Conservation (phyloP, 306 rosid species). For the Sindora glabra region DNA sequence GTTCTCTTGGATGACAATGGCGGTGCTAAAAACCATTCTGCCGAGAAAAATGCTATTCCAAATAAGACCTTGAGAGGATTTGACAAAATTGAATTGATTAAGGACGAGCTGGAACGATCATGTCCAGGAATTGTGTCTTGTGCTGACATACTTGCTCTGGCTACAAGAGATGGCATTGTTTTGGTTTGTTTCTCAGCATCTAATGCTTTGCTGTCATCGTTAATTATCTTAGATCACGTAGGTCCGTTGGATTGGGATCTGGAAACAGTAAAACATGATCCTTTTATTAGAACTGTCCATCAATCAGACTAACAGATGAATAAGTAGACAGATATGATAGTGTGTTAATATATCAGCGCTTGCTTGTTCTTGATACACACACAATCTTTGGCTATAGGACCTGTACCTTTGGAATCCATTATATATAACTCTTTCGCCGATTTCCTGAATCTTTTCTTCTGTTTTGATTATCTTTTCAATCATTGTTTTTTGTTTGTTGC, state of each 20-base stretch:
- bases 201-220: not conserved
- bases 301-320: no score
- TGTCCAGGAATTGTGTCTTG: slow-evolving; percentile 48
- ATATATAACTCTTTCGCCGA: not conserved
- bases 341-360: not conserved
- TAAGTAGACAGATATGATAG: not conserved
- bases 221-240: no score
- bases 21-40: slow-evolving; percentile 26
- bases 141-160: slow-evolving; percentile 43
- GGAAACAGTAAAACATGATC: not conserved
- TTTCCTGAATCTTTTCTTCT: not conserved
- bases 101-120: slow-evolving; percentile 42
- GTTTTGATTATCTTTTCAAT: not conserved
- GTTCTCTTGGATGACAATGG: slow-evolving; percentile 47
- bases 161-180: slow-evolving; percentile 42
- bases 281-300: not conserved
- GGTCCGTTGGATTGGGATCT: not conserved
- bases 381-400: no score
- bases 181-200: slow-evolving; percentile 33
- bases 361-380: not conserved
- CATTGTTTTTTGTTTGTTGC: not conserved
- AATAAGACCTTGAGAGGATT: slow-evolving; percentile 48
- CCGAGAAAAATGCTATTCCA: slow-evolving; percentile 77
- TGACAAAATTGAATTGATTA: slow-evolving; percentile 39
- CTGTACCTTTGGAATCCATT: not conserved